phyloP scores from a whole-genome alignment of 108 stramenopile genomes.

The Nannochloropsis granulata region DNA sequence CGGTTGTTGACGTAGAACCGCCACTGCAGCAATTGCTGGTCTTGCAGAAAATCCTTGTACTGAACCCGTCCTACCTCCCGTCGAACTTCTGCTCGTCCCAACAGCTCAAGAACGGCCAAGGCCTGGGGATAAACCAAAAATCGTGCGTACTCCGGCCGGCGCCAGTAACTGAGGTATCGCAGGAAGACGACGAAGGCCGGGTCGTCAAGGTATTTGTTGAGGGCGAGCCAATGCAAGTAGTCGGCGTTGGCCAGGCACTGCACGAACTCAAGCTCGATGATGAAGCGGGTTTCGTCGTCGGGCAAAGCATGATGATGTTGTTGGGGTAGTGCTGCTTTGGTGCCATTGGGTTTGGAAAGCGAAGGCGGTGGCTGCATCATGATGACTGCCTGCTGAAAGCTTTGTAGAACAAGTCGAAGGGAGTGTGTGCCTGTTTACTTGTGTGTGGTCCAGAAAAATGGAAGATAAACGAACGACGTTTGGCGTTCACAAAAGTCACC shows the following conservation, averaged over 20 bases:
- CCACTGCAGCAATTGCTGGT: conserved; percentile 14
- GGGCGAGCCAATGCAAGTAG: conserved; percentile 34
- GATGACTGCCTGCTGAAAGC: too few species aligned
- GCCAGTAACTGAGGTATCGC: conserved; percentile 34
- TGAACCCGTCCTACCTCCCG: neutral
- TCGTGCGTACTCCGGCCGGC: conserved; percentile 31
- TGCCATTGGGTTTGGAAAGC: too few species aligned
- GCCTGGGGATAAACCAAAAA: conserved; percentile 36
- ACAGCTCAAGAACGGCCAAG: conserved; percentile 26
- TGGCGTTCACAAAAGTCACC: too few species aligned
- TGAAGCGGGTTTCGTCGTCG: conserved; percentile 21
- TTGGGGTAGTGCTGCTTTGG: neutral
- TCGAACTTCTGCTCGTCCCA: conserved; percentile 7
- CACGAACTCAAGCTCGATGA: conserved; percentile 39
- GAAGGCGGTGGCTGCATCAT: too few species aligned
- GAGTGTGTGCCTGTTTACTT: too few species aligned
- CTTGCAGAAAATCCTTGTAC: conserved; percentile 3
- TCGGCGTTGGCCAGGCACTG: conserved; percentile 39
- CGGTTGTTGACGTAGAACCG: neutral
- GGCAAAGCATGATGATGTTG: neutral
- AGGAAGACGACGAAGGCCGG: conserved; percentile 29
- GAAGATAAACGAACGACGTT: too few species aligned
- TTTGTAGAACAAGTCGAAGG: too few species aligned
- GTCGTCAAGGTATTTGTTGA: conserved; percentile 29
- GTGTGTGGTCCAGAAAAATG: too few species aligned